Percentiles rank a stretch among this genome's conserved stretches.
Evolutionary conservation across 306 rosid genomes (phyloP).

Genomic region (Vachellia collinsii): DNA sequence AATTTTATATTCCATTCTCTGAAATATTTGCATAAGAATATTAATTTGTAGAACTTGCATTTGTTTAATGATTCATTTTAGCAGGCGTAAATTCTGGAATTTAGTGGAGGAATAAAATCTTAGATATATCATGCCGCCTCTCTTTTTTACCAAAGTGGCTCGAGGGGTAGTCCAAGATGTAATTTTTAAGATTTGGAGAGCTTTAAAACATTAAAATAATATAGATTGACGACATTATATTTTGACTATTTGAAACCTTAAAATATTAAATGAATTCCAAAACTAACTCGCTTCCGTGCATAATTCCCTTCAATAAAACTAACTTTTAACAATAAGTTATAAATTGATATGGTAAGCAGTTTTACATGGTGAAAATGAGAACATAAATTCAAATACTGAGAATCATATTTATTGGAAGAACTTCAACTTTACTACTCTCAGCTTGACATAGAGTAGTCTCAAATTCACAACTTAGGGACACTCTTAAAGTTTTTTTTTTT

Average conservation of each 20-base stretch:
- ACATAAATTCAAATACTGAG: too few relatives aligned
- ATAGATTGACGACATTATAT: not conserved
- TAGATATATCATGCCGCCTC: not conserved
- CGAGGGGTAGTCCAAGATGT: not conserved
- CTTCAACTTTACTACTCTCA: too few relatives aligned
- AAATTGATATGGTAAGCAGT: too few relatives aligned
- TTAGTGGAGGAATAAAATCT: not conserved
- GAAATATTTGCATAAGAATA: not conserved
- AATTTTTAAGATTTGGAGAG: not conserved
- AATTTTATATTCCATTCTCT: not conserved
- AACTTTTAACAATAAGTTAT: too few relatives aligned
- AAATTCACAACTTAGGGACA: too few relatives aligned
- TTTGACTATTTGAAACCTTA: not conserved
- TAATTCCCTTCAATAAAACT: not conserved
- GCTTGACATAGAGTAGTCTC: too few relatives aligned
- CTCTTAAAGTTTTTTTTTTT: too few relatives aligned
- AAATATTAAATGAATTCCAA: not conserved
- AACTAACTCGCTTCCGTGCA: not conserved
- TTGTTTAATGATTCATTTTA: not conserved
- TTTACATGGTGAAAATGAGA: too few relatives aligned
- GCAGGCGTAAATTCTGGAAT: not conserved
- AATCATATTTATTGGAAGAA: too few relatives aligned
- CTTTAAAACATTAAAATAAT: not conserved
- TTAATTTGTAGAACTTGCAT: not conserved
- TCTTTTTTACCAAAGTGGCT: not conserved